Evolutionary conservation across 495 filamentous ascomycete genomes (phyloP), one percentile per base, ranked within the genome.

Genomic region (Talaromyces wortmannii): DNA sequence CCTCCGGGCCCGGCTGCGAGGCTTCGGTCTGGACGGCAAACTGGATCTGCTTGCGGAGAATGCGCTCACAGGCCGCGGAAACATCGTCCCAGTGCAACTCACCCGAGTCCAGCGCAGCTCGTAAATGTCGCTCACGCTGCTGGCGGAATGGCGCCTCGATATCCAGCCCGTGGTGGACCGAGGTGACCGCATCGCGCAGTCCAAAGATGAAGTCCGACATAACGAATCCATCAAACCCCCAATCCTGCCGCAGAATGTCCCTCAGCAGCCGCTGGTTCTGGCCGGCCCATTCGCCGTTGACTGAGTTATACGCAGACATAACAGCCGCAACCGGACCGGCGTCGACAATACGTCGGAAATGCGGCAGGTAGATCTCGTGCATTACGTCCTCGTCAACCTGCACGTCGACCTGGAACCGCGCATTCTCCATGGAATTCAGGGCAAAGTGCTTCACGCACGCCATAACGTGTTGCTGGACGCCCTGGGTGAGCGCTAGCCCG

Each of bases 181-280:
- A 63, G 13, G n/a, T 7, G 5, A 32, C 52, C 11, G 52, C 50
- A 47, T 61, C 59, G 2, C 59, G 59, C 16, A 64, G 30, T 2
- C 59, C 62, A 32, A 59, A 64, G 48, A 64, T 55, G 12, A 54
- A 57, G 48, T 60, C 58, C 0, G 58, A 57, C 31, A 60, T 60
- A 6, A 57, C 48, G 2, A 60, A 15, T 7, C 55, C 55, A 29
- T 57, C 15, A 31, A 60, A 60, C 5, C 54, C 55, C 58, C 58
- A 60, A 31, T 57, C 7, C 8, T 32, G 29, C 10, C 55, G 55
- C 11, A 60, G 49, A 23, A 60, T 60, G 5, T 55, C 50, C 0
- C 44, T 57, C 29, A 57, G 33, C 7, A 60, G 40, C 5, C 46
- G 18, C 6, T 13, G 11, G 44, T 57, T 60, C 50, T 57, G 50